Conservation (phyloP, 441 rosid genomes). For the Sinapis alba region DNA sequence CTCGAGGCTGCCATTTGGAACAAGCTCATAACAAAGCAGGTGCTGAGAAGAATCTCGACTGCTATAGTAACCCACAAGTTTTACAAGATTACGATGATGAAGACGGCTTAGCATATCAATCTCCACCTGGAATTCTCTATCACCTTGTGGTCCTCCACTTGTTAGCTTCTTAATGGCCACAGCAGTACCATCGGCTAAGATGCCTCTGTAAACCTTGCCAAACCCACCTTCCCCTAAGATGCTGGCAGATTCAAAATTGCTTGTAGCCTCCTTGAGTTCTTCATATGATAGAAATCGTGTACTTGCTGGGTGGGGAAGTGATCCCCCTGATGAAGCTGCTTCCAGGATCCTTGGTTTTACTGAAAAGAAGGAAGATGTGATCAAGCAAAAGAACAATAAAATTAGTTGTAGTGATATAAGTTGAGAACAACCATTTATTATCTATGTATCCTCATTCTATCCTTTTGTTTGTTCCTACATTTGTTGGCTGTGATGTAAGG, state of each 20-base stretch:
- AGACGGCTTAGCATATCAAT: conserved; percentile 98
- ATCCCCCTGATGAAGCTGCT: conserved; percentile 51
- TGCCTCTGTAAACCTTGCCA: conserved; percentile 94
- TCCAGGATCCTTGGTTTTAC: conserved; percentile 66
- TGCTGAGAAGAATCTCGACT: conserved; percentile 88
- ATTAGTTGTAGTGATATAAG: background rate
- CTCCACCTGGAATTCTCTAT: conserved; percentile 92
- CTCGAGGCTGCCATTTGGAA: conserved; percentile 95
- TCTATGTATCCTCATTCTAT: too few relatives aligned
- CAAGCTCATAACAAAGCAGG: conserved; percentile 90
- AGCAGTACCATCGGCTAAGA: conserved; percentile 93
- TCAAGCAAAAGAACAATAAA: background rate
- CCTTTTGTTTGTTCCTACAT: too few relatives aligned
- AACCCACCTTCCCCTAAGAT: conserved; percentile 96
- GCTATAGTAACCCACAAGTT: conserved; percentile 92
- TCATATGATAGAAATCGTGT: conserved; percentile 87
- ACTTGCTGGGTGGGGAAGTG: conserved; percentile 84
- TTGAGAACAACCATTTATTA: background rate
- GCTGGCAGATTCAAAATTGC: conserved; percentile 80
- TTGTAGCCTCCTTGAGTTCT: conserved; percentile 91
- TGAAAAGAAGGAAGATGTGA: conserved; percentile 34
- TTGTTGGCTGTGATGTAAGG: conserved; percentile 5
- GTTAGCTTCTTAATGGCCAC: conserved; percentile 95
- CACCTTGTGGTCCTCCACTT: conserved; percentile 92
- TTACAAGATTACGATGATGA: conserved; percentile 98